Evolutionary conservation across 371 early-diverging fungal genomes (phyloP).

Genomic region (Apophysomyces trapeziformis): DNA sequence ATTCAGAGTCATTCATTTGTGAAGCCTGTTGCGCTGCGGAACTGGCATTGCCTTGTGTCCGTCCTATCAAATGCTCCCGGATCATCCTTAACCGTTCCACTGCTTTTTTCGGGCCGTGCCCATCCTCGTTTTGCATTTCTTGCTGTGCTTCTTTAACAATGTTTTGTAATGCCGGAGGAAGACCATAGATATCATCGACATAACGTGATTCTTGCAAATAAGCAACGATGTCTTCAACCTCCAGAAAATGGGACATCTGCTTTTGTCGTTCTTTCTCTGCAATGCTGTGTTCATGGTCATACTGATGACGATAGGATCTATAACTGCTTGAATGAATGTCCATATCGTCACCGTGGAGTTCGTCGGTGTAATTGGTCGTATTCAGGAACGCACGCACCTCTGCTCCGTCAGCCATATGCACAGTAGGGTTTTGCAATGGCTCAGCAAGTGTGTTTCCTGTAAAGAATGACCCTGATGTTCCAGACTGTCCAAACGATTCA

Average conservation of each 20-base stretch:
- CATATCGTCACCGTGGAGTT: slow-evolving; percentile 39
- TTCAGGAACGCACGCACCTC: slow-evolving; percentile 36
- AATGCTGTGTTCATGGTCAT: slow-evolving; percentile 39
- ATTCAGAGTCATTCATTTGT: slow-evolving; percentile 33
- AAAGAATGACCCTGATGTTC: neutral
- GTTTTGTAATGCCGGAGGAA: slow-evolving; percentile 30
- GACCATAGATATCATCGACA: slow-evolving; percentile 45
- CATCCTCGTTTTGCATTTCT: slow-evolving; percentile 19
- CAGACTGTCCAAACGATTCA: neutral
- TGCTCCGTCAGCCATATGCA: slow-evolving; percentile 27
- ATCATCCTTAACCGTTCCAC: slow-evolving; percentile 43
- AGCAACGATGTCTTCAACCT: slow-evolving; percentile 42
- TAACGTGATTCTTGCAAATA: slow-evolving; percentile 38
- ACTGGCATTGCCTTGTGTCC: slow-evolving; percentile 26
- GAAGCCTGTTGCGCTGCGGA: slow-evolving; percentile 33
- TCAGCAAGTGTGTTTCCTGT: neutral
- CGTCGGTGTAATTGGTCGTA: slow-evolving; percentile 37
- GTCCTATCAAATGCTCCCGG: slow-evolving; percentile 40
- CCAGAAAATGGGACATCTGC: slow-evolving; percentile 22
- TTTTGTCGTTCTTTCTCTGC: slow-evolving; percentile 27
- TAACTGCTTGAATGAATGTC: slow-evolving; percentile 28
- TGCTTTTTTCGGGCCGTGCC: slow-evolving; percentile 19
- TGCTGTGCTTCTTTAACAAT: slow-evolving; percentile 42
- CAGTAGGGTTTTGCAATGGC: neutral
- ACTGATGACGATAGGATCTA: slow-evolving; percentile 34